These are phyloP conservation scores for Helianthus annuus DNA, from an alignment of 129 eudicot genomes.

Conservation along the genomic window DNA sequence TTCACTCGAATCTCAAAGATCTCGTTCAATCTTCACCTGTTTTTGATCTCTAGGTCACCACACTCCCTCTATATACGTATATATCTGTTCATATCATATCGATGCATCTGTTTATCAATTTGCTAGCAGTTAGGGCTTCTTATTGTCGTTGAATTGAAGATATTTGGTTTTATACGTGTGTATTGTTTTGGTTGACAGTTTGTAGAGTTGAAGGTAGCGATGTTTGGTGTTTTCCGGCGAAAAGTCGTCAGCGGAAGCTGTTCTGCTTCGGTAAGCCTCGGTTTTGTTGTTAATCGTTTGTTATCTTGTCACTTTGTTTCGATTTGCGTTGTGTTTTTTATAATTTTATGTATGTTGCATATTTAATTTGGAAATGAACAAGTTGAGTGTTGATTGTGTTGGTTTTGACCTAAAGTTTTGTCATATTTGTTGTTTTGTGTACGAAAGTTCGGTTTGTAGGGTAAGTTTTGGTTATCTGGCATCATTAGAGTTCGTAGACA, in stretches of 20 bases:
- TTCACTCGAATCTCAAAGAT: conserved; percentile 10
- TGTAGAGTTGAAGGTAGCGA: conserved; percentile 36
- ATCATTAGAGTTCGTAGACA: too few relatives aligned
- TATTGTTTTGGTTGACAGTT: conserved; percentile 11
- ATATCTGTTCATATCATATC: not conserved
- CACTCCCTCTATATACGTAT: not conserved
- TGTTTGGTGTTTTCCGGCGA: conserved; percentile 63
- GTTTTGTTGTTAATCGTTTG: conserved; percentile 12
- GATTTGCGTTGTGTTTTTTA: not conserved
- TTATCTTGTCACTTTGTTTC: not conserved
- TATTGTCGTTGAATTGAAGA: not conserved
- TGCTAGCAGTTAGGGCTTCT: conserved; percentile 9
- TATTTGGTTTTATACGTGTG: not conserved
- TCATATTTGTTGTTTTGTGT: too few relatives aligned
- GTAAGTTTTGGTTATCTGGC: too few relatives aligned
- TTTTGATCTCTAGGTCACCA: conserved; percentile 3
- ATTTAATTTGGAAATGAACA: too few relatives aligned
- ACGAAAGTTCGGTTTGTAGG: too few relatives aligned
- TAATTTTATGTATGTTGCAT: too few relatives aligned
- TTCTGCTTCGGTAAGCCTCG: conserved; percentile 45
- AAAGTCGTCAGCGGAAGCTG: conserved; percentile 52
- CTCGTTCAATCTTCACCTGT: conserved; percentile 6
- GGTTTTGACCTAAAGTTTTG: too few relatives aligned
- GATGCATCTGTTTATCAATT: not conserved
- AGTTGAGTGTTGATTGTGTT: too few relatives aligned